A percentile compares a stretch with the other conserved stretches of the same genome.
These are phyloP conservation scores for Albizia julibrissin DNA, from an alignment of 306 rosid genomes.

Conservation along the genomic window DNA sequence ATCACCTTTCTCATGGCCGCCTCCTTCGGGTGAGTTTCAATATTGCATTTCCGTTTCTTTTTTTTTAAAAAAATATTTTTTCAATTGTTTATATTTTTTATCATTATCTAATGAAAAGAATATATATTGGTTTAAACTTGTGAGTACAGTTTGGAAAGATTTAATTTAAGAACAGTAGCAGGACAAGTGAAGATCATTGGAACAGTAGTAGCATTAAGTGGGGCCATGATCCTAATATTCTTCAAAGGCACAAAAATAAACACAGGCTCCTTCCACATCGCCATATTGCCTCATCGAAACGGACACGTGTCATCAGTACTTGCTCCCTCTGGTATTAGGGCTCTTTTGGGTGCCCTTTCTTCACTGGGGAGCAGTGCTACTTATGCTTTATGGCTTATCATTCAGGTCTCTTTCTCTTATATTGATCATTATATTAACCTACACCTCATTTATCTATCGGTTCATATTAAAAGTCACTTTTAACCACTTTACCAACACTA, in stretches of 20 bases:
- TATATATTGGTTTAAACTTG: not conserved
- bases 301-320: not conserved
- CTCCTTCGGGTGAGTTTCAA: constrained; percentile 40
- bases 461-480: too few relatives aligned
- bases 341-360: constrained; percentile 5
- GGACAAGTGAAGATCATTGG: constrained; percentile 57
- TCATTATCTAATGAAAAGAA: not conserved
- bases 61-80: too few relatives aligned
- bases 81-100: not conserved
- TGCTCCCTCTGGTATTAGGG: not conserved
- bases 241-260: constrained; percentile 40
- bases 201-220: constrained; percentile 42
- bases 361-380: constrained; percentile 34
- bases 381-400: constrained; percentile 44
- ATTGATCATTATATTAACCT: too few relatives aligned
- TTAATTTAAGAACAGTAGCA: constrained; percentile 28
- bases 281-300: constrained; percentile 21
- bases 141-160: constrained; percentile 35
- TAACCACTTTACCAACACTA: too few relatives aligned
- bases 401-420: constrained; percentile 37
- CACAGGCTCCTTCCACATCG: constrained; percentile 30
- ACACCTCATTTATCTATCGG: too few relatives aligned
- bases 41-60: not conserved
- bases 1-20: constrained; percentile 68
- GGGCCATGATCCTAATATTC: constrained; percentile 52